A percentile compares a stretch with the other conserved stretches of the same genome.
These are phyloP conservation scores for Rhizopus microsporus DNA, from an alignment of 371 early-diverging fungal genomes.

Conservation along the genomic window DNA sequence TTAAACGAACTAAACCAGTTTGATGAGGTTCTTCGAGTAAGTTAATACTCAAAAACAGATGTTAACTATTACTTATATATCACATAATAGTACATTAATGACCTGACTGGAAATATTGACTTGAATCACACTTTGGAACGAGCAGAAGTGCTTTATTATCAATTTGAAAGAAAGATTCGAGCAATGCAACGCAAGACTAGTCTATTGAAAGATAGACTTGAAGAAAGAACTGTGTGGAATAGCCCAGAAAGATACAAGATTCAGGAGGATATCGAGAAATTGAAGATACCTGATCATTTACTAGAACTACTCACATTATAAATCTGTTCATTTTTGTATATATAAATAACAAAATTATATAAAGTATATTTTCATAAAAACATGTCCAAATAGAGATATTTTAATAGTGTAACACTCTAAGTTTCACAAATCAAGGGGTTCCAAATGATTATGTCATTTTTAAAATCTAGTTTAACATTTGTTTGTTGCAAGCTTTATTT, in stretches of 20 bases:
- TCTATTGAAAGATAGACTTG: slow-evolving; percentile 32
- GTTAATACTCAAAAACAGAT: background rate
- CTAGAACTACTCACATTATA: background rate
- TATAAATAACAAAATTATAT: too few relatives aligned
- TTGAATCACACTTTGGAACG: slow-evolving; percentile 75
- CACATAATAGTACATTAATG: slow-evolving; percentile 76
- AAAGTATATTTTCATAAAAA: too few relatives aligned
- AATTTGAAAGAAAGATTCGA: slow-evolving; percentile 62
- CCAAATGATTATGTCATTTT: too few relatives aligned
- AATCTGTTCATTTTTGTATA: too few relatives aligned
- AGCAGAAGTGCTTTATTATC: slow-evolving; percentile 79
- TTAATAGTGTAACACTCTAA: too few relatives aligned
- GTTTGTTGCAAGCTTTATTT: too few relatives aligned
- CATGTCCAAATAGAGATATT: too few relatives aligned
- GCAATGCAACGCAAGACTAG: slow-evolving; percentile 52
- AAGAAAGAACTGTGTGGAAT: slow-evolving; percentile 44
- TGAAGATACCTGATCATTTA: slow-evolving; percentile 22
- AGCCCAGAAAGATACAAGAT: slow-evolving; percentile 28
- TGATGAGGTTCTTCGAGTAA: slow-evolving; percentile 88
- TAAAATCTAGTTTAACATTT: too few relatives aligned
- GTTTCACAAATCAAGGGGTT: too few relatives aligned
- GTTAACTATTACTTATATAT: too few relatives aligned
- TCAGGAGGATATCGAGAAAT: slow-evolving; percentile 28
- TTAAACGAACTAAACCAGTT: slow-evolving; percentile 75
- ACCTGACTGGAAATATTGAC: slow-evolving; percentile 75